Percentiles rank a stretch among this genome's conserved stretches.
phyloP scores from a whole-genome alignment of 2,329 filamentous ascomycete species.

The Scedosporium minutisporum region DNA sequence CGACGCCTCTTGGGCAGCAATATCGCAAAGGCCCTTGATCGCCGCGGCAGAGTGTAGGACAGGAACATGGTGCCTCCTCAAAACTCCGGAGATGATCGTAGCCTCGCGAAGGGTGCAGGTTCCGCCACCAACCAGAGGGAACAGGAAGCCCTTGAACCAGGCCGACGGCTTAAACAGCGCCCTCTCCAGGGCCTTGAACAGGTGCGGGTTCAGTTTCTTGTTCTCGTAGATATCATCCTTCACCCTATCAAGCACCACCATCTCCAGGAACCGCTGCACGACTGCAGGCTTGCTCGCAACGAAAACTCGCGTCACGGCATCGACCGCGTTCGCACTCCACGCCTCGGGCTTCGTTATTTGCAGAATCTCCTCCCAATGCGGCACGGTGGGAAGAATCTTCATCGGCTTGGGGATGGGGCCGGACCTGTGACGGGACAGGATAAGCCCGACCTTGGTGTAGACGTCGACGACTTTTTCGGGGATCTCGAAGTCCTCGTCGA shows the following conservation, averaged over 20 bases:
- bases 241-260: constrained; percentile 80
- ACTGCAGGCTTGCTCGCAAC: constrained; percentile 72
- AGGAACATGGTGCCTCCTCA: constrained; percentile 76
- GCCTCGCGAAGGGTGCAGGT: constrained; percentile 91
- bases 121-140: constrained; percentile 74
- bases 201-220: constrained; percentile 89
- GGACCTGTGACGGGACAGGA: constrained; percentile 87
- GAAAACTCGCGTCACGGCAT: constrained; percentile 87
- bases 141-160: constrained; percentile 94
- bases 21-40: constrained; percentile 84
- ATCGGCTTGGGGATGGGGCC: constrained; percentile 97
- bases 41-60: constrained; percentile 89
- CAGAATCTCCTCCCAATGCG: constrained; percentile 82
- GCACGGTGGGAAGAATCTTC: constrained; percentile 88
- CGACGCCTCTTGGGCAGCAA: constrained; percentile 81
- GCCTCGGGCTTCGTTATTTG: constrained; percentile 70
- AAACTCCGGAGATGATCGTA: constrained; percentile 78
- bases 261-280: constrained; percentile 77
- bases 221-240: constrained; percentile 88
- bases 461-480: constrained; percentile 90
- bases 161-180: constrained; percentile 86
- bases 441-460: constrained; percentile 83
- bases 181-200: constrained; percentile 92
- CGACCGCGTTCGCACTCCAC: constrained; percentile 67
- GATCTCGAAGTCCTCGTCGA: constrained; percentile 76